These are phyloP conservation scores for Acanthamoeba culbertsoni DNA, from an alignment of 208 protist genomes.

Conservation along the genomic window DNA sequence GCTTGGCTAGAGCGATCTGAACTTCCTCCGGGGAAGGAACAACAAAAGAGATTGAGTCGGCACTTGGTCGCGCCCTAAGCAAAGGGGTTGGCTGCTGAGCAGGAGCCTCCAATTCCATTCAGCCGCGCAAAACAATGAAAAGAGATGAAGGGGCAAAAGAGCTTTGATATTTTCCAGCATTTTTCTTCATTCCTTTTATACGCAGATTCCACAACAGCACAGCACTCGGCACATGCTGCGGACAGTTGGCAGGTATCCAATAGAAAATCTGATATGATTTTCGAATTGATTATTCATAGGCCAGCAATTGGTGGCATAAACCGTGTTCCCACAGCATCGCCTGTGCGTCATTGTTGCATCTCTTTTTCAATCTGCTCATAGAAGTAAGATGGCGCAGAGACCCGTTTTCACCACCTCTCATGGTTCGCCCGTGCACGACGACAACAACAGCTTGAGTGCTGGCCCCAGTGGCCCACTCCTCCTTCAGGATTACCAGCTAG, in stretches of 20 bases:
- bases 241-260: too few relatives aligned
- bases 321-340: too few relatives aligned
- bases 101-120: not conserved
- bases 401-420: slow-evolving; percentile 14
- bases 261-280: too few relatives aligned
- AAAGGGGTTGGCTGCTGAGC: not conserved
- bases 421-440: slow-evolving; percentile 70
- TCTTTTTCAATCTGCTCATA: too few relatives aligned
- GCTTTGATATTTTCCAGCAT: not conserved
- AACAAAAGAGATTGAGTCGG: not conserved
- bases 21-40: not conserved
- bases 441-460: slow-evolving; percentile 72
- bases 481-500: slow-evolving; percentile 77
- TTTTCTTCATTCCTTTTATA: not conserved
- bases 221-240: too few relatives aligned
- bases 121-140: too few relatives aligned
- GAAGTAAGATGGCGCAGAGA: too few relatives aligned
- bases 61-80: not conserved
- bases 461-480: slow-evolving; percentile 73
- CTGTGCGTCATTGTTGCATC: too few relatives aligned
- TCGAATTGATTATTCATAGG: too few relatives aligned
- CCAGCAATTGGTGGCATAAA: not conserved
- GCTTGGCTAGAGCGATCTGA: not conserved
- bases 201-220: too few relatives aligned
- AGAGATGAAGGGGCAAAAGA: not conserved